Base-by-base conservation (phyloP, 768 basidiomycete genomes). In the Boletellus sp. region DNA sequence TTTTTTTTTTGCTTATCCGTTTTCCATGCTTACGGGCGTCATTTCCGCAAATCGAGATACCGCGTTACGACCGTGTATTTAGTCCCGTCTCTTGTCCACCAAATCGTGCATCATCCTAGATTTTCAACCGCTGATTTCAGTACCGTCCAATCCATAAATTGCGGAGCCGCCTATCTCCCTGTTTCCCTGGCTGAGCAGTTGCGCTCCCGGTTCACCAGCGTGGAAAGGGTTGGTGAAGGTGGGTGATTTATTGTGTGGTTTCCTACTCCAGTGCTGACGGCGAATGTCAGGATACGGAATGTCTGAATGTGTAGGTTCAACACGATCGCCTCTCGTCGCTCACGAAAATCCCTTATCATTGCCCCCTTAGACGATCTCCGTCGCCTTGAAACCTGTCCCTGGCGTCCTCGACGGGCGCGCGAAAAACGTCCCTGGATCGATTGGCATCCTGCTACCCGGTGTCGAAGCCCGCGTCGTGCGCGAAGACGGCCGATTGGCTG, bases 101-200 rank as follows among this genome's bases (percentile, higher is more conserved):
- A 86, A 54, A 69, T 89, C 9, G 77, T 85, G 3, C 77, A 81
- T 54, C 74, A 83, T 52, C 79, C 67, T 6, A 56, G 54, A 7
- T 59, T 82, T 5, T 60, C 61, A 7, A 72, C 74, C 6, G 67
- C 71, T 4, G 83, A 87, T 57, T 67, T 87, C 13, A 80, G 76
- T 55, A 77, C 75, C 0, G 58, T 89, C 1, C 61, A 66, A 7
- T 1, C 31, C 6, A 50, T 82, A 22, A 66, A 61, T 6, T 76
- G 74, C 50, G 87, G 86, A 6, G 87, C 83, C 0, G 85, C 87
- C 2, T 81, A 86, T 58, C 76, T 88, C 19, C 83, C 87, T 0
- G 74, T 77, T 1, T 71, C 78, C 17, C 71, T 90, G 7, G 69
- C 68, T 0, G 62, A 67, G 16, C 75, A 73, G 45, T 58, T 84